Evolutionary conservation across 192 early-diverging fungal species (phyloP).

Genomic region (Linnemannia elongata): DNA sequence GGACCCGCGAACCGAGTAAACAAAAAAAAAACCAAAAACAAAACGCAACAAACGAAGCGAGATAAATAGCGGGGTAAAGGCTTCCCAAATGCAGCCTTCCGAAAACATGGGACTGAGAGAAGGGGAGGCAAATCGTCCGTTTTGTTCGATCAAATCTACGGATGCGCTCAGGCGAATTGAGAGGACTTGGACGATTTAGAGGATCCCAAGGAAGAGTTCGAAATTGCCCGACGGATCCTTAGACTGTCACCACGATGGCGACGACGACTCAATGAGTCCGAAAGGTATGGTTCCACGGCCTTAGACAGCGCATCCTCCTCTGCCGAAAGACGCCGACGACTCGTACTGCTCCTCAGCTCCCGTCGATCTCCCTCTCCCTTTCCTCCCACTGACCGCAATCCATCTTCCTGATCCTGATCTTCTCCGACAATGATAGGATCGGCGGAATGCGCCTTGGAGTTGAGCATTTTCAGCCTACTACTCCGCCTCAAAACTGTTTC

Average conservation of each 20-base stretch:
- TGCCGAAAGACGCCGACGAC: conserved; percentile 14
- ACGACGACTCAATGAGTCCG: conserved; percentile 48
- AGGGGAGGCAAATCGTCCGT: too few relatives aligned
- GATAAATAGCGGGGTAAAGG: not conserved
- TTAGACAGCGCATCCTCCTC: conserved; percentile 49
- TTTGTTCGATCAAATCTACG: not conserved
- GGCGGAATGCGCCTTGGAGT: not conserved
- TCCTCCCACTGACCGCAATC: not conserved
- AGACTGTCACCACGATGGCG: not conserved
- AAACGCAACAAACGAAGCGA: not conserved
- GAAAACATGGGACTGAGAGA: not conserved
- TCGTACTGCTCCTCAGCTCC: not conserved
- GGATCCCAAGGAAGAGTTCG: conserved; percentile 10
- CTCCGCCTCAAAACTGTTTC: conserved; percentile 1
- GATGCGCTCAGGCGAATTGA: not conserved
- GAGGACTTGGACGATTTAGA: not conserved
- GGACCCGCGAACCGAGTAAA: not conserved
- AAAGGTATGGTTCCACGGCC: conserved; percentile 49
- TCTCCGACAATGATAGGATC: not conserved
- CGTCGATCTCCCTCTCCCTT: not conserved
- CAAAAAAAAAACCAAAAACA: not conserved
- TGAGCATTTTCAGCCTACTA: conserved; percentile 6
- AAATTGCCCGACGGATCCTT: conserved; percentile 22
- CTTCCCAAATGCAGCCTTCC: not conserved
- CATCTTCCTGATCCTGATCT: not conserved